phyloP scores from a whole-genome alignment of 2,329 filamentous ascomycete species.

The Parastagonospora nodorum region DNA sequence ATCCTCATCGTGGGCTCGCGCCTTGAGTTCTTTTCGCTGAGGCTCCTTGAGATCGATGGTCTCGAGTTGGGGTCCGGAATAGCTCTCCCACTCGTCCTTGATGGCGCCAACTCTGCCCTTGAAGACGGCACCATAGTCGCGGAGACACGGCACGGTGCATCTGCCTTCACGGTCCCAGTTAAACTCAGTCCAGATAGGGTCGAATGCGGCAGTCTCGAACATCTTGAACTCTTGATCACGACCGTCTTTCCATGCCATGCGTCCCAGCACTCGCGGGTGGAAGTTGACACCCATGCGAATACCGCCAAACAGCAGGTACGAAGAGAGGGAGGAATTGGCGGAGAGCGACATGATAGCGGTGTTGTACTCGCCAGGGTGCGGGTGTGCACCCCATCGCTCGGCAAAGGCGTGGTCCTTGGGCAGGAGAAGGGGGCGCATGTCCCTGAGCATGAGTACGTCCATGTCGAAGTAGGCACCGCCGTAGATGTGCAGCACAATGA shows the following conservation, averaged over 20 bases:
- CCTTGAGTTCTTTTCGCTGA: slow-evolving; percentile 33
- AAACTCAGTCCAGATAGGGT: slow-evolving; percentile 63
- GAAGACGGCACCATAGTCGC: slow-evolving; percentile 60
- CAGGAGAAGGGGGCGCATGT: slow-evolving; percentile 60
- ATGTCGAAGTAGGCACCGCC: slow-evolving; percentile 62
- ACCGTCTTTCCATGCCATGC: slow-evolving; percentile 62
- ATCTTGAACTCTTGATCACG: slow-evolving; percentile 60
- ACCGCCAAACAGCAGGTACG: slow-evolving; percentile 60
- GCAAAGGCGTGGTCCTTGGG: slow-evolving; percentile 59
- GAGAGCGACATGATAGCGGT: slow-evolving; percentile 62
- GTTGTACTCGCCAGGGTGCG: slow-evolving; percentile 61
- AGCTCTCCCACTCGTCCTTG: slow-evolving; percentile 60
- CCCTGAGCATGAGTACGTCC: slow-evolving; percentile 60
- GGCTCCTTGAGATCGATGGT: slow-evolving; percentile 35
- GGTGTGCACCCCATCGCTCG: slow-evolving; percentile 61
- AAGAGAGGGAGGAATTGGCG: slow-evolving; percentile 61
- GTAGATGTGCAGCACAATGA: slow-evolving; percentile 60
- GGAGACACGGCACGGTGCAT: slow-evolving; percentile 61
- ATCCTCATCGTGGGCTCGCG: slow-evolving; percentile 27
- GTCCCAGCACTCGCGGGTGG: slow-evolving; percentile 60
- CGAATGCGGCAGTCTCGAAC: slow-evolving; percentile 63
- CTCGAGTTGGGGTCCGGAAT: slow-evolving; percentile 52
- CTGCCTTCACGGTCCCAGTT: slow-evolving; percentile 58
- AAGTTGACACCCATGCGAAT: slow-evolving; percentile 64
- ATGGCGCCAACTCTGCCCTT: slow-evolving; percentile 53